Base-by-base conservation (phyloP, 192 early-diverging fungal genomes). In the Linnemannia elongata region DNA sequence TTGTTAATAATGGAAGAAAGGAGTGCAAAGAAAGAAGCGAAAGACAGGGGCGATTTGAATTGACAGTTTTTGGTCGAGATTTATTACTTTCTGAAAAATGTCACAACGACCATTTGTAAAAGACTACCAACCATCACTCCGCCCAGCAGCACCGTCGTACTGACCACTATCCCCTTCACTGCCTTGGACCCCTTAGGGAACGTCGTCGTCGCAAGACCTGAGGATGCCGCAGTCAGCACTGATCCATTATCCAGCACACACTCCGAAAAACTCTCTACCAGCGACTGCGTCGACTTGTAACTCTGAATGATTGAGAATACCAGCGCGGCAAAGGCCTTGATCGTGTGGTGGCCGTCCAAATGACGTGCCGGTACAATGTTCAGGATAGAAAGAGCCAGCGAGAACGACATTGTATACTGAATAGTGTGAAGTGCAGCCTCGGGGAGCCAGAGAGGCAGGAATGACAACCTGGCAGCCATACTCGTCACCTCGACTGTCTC, bases 311-410 rank as follows among this genome's bases (percentile, higher is more conserved):
- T 42, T 35, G 81, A 80, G 20, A 55, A 72, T 13, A 88, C n/a
- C 4, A 88, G 44, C 15, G 90, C 88, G 4, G 82, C 71, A 9
- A 93, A 55, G 18, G 91, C 90, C 42, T 81, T 76, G 38, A 94
- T 78, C 2, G 95, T 93, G 80, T 94, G 93, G 54, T 95, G 88
- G n/a, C 95, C 95, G 80, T 96, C 95, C 75, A 96, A 84, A 66
- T 92, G 87, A 54, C 91, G 90, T 13, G 94, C 93, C 5, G 95
- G 95, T 24, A 96, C 83, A 82, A 96, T 96, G 77, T 96, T 96
- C 30, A 96, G 77, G 12, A 96, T 47, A 9, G 94, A 89, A 42
- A 96, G 78, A 30, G 94, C 94, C 20, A 93, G 55, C 18, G 95
- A 93, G 60, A 96, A 93, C 17, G 95, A 94, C 39, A 93, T 90